These are phyloP conservation scores for Microsporum ferrugineum DNA, from an alignment of 2,329 filamentous ascomycete species.

Conservation along the genomic window DNA sequence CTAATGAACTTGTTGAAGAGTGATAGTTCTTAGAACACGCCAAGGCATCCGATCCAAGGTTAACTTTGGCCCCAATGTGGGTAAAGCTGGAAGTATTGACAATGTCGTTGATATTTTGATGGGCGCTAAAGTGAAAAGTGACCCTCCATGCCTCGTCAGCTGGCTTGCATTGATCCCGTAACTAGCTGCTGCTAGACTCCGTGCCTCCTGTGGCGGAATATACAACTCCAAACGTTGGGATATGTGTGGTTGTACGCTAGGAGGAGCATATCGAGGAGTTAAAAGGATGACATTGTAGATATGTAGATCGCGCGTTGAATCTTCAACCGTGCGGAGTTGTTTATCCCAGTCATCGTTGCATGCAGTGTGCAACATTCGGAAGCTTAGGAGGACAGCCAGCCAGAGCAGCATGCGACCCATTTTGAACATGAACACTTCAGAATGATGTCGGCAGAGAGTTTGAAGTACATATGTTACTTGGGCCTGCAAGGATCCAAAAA, in stretches of 20 bases:
- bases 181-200: not conserved
- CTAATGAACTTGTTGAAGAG: not conserved
- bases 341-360: not conserved
- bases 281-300: not conserved
- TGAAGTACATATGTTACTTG: not conserved
- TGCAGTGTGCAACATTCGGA: conserved; percentile 1
- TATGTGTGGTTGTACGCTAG: not conserved
- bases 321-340: not conserved
- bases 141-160: not conserved
- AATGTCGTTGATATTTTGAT: not conserved
- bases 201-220: not conserved
- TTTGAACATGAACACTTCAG: not conserved
- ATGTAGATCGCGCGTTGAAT: not conserved
- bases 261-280: not conserved
- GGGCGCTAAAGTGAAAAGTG: not conserved
- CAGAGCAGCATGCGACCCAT: not conserved
- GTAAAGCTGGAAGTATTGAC: not conserved
- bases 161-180: not conserved
- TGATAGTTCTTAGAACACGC: not conserved
- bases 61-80: not conserved
- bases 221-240: not conserved
- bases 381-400: not conserved
- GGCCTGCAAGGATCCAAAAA: not conserved
- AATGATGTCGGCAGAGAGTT: conserved; percentile 3
- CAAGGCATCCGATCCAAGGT: not conserved